Base-by-base conservation (phyloP, 1,139 yeast species). In the Arxiozyma slooffiae region DNA sequence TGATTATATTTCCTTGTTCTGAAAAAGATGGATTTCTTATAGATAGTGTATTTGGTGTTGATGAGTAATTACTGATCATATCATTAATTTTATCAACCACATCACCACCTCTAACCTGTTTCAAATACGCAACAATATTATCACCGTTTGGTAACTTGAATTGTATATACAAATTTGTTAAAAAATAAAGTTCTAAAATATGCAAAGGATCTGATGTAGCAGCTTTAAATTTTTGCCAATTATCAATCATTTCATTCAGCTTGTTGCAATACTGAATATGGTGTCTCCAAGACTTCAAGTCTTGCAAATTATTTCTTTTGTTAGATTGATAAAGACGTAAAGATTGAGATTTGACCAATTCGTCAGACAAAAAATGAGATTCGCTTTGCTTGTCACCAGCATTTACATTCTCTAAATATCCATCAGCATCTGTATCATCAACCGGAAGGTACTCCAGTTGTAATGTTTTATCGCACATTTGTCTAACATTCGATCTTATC, bases 271-370 rank as follows among this genome's bases (percentile, higher is more conserved):
- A 62, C 44, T 57, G 59, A 21, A 58, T 24, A 76, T 85, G 4
- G 69, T 86, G 54, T 75, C 83, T 44, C 69, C 85, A 57, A 58
- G 80, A 50, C 60, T 80, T 57, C 77, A 80, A 62, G 59, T 45
- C 64, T 54, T 56, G 60, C 50, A 47, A 62, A 48, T 57, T 57
- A 54, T 47, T 54, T 42, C 34, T 46, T 42, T 51, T 53, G n/a
- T 48, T 50, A 21, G 55, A 54, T 21, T 58, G 55, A 7, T 58
- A 49, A 7, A 62, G 45, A 44, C 58, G 57, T 49, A 63, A 60
- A 1, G 62, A 57, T 52, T 60, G 60, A 0, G 67, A 62, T 48
- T 63, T 67, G 4, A 62, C 59, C 51, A 65, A 34, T 18, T 43
- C 47, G 39, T 24, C 14, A n/a, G 37, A 23, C 11, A 23, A 20